phyloP scores from a whole-genome alignment of 768 basidiomycete genomes.

The Naganishia friedmannii region DNA sequence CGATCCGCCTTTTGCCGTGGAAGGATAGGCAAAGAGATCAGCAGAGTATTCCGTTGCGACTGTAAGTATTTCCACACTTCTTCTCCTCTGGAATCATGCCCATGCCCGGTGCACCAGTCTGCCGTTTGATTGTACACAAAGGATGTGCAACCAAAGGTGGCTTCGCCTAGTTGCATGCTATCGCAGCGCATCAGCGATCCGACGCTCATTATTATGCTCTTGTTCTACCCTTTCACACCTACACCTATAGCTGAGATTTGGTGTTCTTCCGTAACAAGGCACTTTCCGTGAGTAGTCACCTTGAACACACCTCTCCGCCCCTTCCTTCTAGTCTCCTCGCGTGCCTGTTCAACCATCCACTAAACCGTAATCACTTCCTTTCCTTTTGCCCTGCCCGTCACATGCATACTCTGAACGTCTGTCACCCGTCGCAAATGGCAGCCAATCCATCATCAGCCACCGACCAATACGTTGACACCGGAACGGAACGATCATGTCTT shows the following conservation, averaged over 20 bases:
- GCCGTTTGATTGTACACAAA: background rate
- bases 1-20: too few species aligned
- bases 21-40: background rate
- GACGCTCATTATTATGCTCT: background rate
- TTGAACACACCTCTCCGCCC: background rate
- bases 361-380: background rate
- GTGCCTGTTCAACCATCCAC: background rate
- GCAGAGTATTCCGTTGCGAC: background rate
- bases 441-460: background rate
- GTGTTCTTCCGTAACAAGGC: background rate
- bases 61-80: background rate
- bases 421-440: background rate
- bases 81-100: background rate
- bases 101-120: too few species aligned
- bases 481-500: background rate
- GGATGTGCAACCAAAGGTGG: slow-evolving; percentile 6
- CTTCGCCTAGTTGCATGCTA: background rate
- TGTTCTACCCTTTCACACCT: background rate
- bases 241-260: background rate
- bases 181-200: background rate
- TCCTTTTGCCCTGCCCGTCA: background rate
- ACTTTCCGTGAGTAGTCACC: slow-evolving; percentile 1
- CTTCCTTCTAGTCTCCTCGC: background rate
- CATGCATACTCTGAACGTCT: background rate
- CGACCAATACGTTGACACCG: background rate